Conservation (phyloP, 495 filamentous ascomycete species). For the Cladorrhinum samala region DNA sequence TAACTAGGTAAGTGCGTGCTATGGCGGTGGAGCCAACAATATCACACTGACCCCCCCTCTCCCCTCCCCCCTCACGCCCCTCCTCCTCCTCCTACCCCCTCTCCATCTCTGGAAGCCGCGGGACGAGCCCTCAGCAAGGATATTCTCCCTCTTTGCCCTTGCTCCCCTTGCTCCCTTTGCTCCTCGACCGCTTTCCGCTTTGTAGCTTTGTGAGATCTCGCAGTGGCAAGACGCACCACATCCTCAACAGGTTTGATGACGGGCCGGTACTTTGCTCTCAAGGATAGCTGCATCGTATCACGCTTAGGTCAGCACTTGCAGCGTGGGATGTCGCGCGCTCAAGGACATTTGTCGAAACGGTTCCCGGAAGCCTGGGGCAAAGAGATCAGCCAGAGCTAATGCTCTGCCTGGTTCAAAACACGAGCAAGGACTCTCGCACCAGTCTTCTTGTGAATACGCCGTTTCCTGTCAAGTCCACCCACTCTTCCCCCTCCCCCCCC, state of each 20-base stretch:
- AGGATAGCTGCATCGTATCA: conserved; percentile 15
- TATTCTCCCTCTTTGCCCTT: background rate
- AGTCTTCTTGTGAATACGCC: too few relatives aligned
- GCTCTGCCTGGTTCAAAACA: background rate
- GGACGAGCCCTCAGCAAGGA: background rate
- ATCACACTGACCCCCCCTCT: too few relatives aligned
- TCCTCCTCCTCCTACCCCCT: too few relatives aligned
- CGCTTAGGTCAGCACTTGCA: conserved; percentile 6
- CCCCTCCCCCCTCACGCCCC: too few relatives aligned
- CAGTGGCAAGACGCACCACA: background rate
- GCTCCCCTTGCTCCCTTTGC: background rate
- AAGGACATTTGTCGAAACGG: background rate
- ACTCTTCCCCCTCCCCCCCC: too few relatives aligned
- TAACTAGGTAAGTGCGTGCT: too few relatives aligned
- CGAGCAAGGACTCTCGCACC: too few relatives aligned
- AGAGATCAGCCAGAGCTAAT: background rate
- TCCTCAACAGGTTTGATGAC: conserved; percentile 5
- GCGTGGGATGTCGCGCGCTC: conserved; percentile 7
- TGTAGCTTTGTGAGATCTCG: background rate
- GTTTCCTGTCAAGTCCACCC: background rate
- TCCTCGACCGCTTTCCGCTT: background rate
- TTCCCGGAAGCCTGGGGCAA: background rate
- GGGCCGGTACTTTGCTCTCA: conserved; percentile 3
- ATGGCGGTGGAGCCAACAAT: too few relatives aligned
- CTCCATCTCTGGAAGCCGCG: background rate